Conservation (phyloP, 345 rosid genomes). For the Excoecaria cochinchinensis region DNA sequence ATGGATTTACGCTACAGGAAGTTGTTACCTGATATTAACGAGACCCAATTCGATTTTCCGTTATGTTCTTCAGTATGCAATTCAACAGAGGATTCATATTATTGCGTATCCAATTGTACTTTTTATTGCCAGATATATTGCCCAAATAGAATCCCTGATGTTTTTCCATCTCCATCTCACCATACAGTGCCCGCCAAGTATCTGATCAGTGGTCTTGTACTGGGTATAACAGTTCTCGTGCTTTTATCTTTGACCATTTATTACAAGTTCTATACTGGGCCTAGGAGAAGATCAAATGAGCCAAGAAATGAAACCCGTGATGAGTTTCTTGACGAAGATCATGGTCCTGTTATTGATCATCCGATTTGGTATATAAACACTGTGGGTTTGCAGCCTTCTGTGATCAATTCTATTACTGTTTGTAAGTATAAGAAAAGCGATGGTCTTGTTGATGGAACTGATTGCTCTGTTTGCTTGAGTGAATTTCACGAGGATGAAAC, state of each 20-base stretch:
- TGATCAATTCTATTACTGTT: constrained; percentile 24
- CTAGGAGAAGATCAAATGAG: not conserved
- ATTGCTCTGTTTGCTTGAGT: constrained; percentile 28
- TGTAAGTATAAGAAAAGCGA: constrained; percentile 22
- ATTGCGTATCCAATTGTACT: not conserved
- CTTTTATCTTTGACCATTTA: not conserved
- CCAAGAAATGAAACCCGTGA: constrained; percentile 12
- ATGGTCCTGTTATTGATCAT: constrained; percentile 25
- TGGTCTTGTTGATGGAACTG: constrained; percentile 29
- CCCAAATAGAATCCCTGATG: not conserved
- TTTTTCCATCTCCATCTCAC: not conserved
- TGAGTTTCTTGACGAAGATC: constrained; percentile 25
- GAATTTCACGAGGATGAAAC: constrained; percentile 27
- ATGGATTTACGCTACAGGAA: constrained; percentile 19
- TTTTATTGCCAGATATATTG: not conserved
- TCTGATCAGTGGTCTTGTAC: not conserved
- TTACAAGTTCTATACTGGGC: constrained; percentile 6
- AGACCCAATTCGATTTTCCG: not conserved
- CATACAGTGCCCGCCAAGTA: constrained; percentile 1
- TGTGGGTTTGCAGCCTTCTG: constrained; percentile 22
- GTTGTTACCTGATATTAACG: not conserved
- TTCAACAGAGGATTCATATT: not conserved
- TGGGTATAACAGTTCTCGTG: not conserved
- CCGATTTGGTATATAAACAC: constrained; percentile 29
- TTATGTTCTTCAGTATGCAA: not conserved